phyloP scores from a whole-genome alignment of 2,329 filamentous ascomycete genomes.

The Fusarium nelsonii region DNA sequence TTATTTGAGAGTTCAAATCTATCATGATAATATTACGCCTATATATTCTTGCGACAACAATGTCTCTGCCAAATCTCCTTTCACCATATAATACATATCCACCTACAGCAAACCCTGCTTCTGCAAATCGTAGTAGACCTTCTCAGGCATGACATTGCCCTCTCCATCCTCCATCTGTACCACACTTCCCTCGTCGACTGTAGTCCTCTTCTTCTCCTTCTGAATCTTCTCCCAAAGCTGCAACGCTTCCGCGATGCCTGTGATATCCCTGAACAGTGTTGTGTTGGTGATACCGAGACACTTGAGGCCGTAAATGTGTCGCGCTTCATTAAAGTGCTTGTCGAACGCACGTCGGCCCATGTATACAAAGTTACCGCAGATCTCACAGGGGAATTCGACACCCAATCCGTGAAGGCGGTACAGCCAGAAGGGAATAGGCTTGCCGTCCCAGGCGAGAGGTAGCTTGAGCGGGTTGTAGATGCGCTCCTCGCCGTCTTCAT shows the following conservation, averaged over 20 bases:
- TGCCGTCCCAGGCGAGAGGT: constrained; percentile 96
- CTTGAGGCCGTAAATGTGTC: constrained; percentile 93
- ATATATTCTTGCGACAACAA: not conserved
- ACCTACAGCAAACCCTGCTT: constrained; percentile 85
- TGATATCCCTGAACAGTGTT: constrained; percentile 93
- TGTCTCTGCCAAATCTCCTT: constrained; percentile 2
- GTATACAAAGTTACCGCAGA: constrained; percentile 99
- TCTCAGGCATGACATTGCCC: constrained; percentile 99
- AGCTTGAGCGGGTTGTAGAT: constrained; percentile 98
- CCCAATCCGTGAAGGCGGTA: constrained; percentile 97
- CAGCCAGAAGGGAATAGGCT: constrained; percentile 98
- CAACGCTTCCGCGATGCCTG: constrained; percentile 87
- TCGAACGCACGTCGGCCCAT: constrained; percentile 97
- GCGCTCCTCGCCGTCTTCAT: constrained; percentile 83
- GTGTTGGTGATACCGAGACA: constrained; percentile 95
- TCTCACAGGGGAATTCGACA: constrained; percentile 94
- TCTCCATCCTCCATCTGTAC: constrained; percentile 99
- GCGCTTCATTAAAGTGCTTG: constrained; percentile 96
- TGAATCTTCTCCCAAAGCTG: constrained; percentile 95
- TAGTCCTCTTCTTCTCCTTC: constrained; percentile 82
- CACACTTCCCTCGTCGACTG: constrained; percentile 81
- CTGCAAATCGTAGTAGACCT: constrained; percentile 95
- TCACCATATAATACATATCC: constrained; percentile 24
- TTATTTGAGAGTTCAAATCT: not conserved
- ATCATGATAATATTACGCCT: constrained; percentile 1